Conservation (phyloP, 495 filamentous ascomycete species). For the Elaphomyces granulatus region DNA sequence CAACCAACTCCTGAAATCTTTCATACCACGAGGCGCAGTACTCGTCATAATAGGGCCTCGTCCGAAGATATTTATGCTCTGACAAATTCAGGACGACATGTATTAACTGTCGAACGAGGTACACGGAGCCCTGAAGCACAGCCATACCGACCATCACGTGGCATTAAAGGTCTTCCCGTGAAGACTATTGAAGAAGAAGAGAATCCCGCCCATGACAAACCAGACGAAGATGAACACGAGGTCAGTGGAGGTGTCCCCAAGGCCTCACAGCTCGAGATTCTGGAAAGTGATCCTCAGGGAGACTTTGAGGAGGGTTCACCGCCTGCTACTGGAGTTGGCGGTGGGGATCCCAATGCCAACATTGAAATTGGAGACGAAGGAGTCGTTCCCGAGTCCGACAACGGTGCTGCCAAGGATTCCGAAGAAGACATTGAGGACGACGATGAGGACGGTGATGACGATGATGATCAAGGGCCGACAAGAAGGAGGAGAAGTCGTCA, state of each 20-base stretch:
- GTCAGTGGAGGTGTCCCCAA: constrained; percentile 18
- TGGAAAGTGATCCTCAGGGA: constrained; percentile 29
- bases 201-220: no score
- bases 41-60: constrained; percentile 43
- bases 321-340: constrained; percentile 13
- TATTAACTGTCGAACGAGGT: constrained; percentile 40
- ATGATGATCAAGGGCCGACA: constrained; percentile 52
- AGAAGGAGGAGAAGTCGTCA: constrained; percentile 37
- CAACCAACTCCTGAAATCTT: constrained; percentile 15
- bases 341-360: constrained; percentile 19
- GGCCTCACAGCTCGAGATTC: constrained; percentile 26
- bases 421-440: constrained; percentile 12
- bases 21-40: constrained; percentile 36
- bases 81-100: constrained; percentile 65
- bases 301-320: constrained; percentile 22
- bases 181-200: constrained; percentile 47
- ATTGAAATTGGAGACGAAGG: constrained; percentile 32
- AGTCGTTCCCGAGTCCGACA: constrained; percentile 38
- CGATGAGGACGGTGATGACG: constrained; percentile 42
- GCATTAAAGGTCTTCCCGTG: constrained; percentile 30
- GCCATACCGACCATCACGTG: constrained; percentile 36
- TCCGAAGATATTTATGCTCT: constrained; percentile 48
- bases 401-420: constrained; percentile 24
- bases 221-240: no score
- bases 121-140: constrained; percentile 54